Evolutionary conservation across 495 filamentous ascomycete genomes (phyloP), one percentile per base, ranked within the genome.

Genomic region (Mycothermus thermophilus): DNA sequence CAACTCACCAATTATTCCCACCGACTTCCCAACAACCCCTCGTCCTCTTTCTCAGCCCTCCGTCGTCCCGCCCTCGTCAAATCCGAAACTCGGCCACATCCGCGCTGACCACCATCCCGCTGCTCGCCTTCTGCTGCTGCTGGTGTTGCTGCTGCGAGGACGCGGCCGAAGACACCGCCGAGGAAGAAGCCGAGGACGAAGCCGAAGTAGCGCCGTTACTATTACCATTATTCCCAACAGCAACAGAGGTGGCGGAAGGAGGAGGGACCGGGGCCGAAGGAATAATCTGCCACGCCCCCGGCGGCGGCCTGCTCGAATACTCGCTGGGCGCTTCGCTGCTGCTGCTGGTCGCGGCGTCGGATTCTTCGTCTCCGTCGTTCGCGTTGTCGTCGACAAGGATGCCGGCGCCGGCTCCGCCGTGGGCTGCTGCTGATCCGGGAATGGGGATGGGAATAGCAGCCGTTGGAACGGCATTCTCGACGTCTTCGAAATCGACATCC

Each of bases 271-370:
- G n/a, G n/a, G n/a, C n/a, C n/a, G n/a, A n/a, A n/a, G n/a, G n/a
- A 8, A 44, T 13, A 15, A 36, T 12, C 32, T 35, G 28, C 40
- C 47, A 38, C 9, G 43, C 24, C 12, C 37, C 28, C 24, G 40
- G 22, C 22, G 22, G 22, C 22, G 22, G 37, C 28, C 37, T 43
- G n/a, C 52, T 55, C 12, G 43, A 42, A 25, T 55, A 55, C 32
- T 55, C 52, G 29, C 49, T 53, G 17, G 52, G 52, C 32, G 51
- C 42, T 43, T 55, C 43, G 17, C 50, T 50, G 13, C 40, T 40
- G 5, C 30, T 37, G 13, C 16, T 29, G n/a, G n/a, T 27, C 4
- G 9, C 23, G 1, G 5, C 43, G 5, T 32, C 34, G 5, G 31
- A 37, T 3, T 39, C 38, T 0, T 42, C 37, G 6, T 30, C 40